Conservation (phyloP, 2,329 filamentous ascomycete genomes). For the Trichoderma endophyticum region DNA sequence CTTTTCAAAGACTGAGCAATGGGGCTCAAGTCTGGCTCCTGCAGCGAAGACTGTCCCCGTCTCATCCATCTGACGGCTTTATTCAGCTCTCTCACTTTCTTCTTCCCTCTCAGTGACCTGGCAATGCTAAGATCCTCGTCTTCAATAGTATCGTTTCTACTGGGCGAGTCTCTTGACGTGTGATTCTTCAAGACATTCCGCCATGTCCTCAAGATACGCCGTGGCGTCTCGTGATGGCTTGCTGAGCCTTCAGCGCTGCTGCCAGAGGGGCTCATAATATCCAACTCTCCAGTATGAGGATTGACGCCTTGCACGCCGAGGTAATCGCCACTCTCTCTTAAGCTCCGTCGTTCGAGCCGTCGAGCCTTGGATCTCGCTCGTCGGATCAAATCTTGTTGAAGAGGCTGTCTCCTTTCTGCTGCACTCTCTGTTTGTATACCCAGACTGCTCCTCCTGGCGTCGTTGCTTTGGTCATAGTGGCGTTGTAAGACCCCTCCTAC, state of each 20-base stretch:
- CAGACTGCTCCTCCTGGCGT: not conserved
- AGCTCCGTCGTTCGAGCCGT: slow-evolving; percentile 41
- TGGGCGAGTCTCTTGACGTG: slow-evolving; percentile 37
- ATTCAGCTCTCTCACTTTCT: slow-evolving; percentile 31
- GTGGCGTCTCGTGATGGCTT: slow-evolving; percentile 30
- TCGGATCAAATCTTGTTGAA: slow-evolving; percentile 20
- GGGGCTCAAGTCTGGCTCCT: slow-evolving; percentile 48
- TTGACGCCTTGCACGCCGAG: slow-evolving; percentile 58
- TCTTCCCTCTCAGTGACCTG: slow-evolving; percentile 42
- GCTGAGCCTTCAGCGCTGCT: slow-evolving; percentile 40
- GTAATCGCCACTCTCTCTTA: slow-evolving; percentile 56
- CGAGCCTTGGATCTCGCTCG: slow-evolving; percentile 34
- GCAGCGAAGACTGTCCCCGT: slow-evolving; percentile 51
- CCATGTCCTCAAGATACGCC: slow-evolving; percentile 32
- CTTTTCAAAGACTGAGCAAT: slow-evolving; percentile 43
- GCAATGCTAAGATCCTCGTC: slow-evolving; percentile 39
- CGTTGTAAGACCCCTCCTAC: slow-evolving; percentile 11
- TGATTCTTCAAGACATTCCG: slow-evolving; percentile 32
- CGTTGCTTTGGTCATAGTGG: not conserved
- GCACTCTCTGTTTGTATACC: not conserved
- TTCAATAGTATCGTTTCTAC: slow-evolving; percentile 33
- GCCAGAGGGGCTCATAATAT: slow-evolving; percentile 49
- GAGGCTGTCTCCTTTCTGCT: not conserved
- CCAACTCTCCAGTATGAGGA: slow-evolving; percentile 52
- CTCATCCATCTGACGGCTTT: slow-evolving; percentile 44